Evolutionary conservation across 2,329 filamentous ascomycete species (phyloP).

Genomic region (Fusarium sp.): DNA sequence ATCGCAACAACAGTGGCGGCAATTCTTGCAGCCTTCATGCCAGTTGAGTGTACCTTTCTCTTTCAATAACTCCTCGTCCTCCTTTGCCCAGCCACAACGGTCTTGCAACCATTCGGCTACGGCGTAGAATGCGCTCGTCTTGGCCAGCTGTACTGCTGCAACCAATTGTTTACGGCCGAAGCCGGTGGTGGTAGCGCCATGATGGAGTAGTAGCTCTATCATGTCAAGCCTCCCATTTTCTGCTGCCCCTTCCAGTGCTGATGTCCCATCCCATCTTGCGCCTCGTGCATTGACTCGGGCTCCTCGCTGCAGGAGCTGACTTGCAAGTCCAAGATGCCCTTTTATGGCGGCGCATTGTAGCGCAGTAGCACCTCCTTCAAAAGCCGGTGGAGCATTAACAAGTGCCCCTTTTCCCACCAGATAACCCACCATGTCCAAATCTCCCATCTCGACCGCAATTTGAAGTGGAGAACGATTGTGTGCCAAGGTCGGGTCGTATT

Average conservation of each 20-base stretch:
- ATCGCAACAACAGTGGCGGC: neutral
- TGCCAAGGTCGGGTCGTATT: neutral
- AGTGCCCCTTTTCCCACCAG: constrained; percentile 9
- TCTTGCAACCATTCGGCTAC: neutral
- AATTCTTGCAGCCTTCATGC: neutral
- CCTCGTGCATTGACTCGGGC: constrained; percentile 3
- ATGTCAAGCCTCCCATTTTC: constrained; percentile 14
- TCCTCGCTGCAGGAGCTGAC: constrained; percentile 1
- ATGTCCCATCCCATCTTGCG: neutral
- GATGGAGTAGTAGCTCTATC: constrained; percentile 5
- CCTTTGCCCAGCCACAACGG: neutral
- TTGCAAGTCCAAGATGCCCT: constrained; percentile 12
- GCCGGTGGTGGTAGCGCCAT: neutral
- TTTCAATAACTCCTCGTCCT: neutral
- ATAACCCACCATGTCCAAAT: neutral
- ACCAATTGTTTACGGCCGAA: neutral
- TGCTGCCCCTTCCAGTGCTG: constrained; percentile 15
- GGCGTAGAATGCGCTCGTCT: neutral
- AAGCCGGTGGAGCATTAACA: constrained; percentile 6
- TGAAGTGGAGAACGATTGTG: constrained; percentile 1
- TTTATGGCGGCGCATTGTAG: constrained; percentile 11
- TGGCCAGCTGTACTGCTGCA: neutral
- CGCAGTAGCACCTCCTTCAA: neutral
- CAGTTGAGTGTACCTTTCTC: too few species aligned
- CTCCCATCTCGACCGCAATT: neutral